A percentile compares a stretch with the other conserved stretches of the same genome.
Evolutionary conservation across 768 basidiomycete genomes (phyloP).

Genomic region (Boletus edulis): DNA sequence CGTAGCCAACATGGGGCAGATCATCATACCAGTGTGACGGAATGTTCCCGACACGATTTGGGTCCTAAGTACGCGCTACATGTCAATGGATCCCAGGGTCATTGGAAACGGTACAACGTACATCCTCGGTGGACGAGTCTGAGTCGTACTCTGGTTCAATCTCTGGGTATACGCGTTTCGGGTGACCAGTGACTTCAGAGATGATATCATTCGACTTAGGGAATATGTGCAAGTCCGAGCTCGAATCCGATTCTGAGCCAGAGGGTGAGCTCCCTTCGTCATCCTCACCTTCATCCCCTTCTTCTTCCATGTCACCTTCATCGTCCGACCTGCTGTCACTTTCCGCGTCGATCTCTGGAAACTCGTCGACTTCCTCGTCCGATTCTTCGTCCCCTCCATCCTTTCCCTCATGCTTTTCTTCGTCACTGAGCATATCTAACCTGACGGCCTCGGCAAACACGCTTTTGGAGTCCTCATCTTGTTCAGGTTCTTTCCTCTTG

Average conservation of each 20-base stretch:
- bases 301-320: constrained; percentile 35
- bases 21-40: constrained; percentile 99
- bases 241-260: constrained; percentile 31
- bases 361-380: constrained; percentile 66
- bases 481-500: constrained; percentile 58
- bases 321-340: constrained; percentile 40
- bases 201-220: constrained; percentile 67
- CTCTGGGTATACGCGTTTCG: constrained; percentile 80
- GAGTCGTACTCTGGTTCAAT: constrained; percentile 91
- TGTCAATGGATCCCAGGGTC: not conserved
- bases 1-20: constrained; percentile 97
- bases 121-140: constrained; percentile 90
- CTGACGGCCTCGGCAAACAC: constrained; percentile 41
- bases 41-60: constrained; percentile 93
- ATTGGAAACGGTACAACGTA: constrained; percentile 36
- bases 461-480: constrained; percentile 34
- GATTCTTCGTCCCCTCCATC: constrained; percentile 38
- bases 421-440: constrained; percentile 75
- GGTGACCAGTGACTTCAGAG: constrained; percentile 82
- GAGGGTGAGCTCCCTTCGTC: constrained; percentile 37
- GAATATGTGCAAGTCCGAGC: constrained; percentile 51
- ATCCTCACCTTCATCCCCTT: constrained; percentile 33
- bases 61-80: constrained; percentile 50
- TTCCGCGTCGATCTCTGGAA: constrained; percentile 62
- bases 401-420: constrained; percentile 45